Base-by-base conservation (phyloP, 345 rosid genomes). In the Durio zibethinus region DNA sequence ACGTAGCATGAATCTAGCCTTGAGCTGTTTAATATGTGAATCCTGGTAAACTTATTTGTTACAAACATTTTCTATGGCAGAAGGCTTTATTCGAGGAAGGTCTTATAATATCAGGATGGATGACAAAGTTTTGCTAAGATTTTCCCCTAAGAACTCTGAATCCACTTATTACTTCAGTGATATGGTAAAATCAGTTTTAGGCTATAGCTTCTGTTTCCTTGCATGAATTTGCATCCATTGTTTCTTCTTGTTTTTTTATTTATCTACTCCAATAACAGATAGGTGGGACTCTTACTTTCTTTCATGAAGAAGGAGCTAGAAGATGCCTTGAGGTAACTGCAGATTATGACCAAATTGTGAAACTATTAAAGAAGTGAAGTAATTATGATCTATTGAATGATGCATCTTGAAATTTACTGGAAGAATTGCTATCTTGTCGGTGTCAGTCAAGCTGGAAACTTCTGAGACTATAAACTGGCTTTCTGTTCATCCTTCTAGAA, bases 21-120 rank as follows among this genome's bases (percentile, higher is more conserved):
- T 77, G 23, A 73, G 25, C 72, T 80, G 59, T 69, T 62, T 66
- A 70, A 73, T 73, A 61, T 74, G 72, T 70, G 59, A 73, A 50
- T 75, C 31, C 64, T 78, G 80, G 82, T 80, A 47, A 81, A 81
- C 85, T 89, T 86, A 90, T 80, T 78, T 67, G 79, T 57, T 71
- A 64, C 82, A 76, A 86, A 75, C 83, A 79, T 91, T 90, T 85
- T 81, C 89, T 86, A 89, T 94, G 91, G 97, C 93, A 84, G 98
- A 96, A 85, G 89, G 94, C 86, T 96, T 90, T 82, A 82, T 90
- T 85, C 93, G 97, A 84, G 98, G 97, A 80, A 96, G 97, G 83
- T 96, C 99, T n/a, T 96, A 93, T 82, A 96, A 96, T 80, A 93
- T 96, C 77, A 89, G 92, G 85, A 86, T 96, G 97, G 99, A 96